These are phyloP conservation scores for Scytalidium lignicola DNA, from an alignment of 2,329 filamentous ascomycete species.

Conservation along the genomic window DNA sequence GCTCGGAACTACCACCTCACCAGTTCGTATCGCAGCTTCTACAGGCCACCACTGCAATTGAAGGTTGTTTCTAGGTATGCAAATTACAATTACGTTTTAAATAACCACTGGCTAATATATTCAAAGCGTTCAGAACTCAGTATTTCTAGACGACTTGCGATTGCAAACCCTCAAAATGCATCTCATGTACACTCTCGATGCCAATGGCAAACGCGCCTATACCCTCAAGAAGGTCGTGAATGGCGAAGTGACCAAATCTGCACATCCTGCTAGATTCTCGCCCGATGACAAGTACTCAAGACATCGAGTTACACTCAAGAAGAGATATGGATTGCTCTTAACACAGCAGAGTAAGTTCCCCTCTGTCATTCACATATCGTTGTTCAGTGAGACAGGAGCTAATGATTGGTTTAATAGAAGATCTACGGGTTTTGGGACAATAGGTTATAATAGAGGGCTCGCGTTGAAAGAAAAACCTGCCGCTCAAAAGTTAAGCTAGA, in stretches of 20 bases:
- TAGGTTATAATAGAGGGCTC: conserved; percentile 17
- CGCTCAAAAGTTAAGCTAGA: not conserved
- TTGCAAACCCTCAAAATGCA: conserved; percentile 45
- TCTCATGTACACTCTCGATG: conserved; percentile 82
- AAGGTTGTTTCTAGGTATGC: not conserved
- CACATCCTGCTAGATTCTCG: conserved; percentile 92
- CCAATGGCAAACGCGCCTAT: conserved; percentile 82
- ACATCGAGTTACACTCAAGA: conserved; percentile 92
- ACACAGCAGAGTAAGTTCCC: conserved; percentile 62
- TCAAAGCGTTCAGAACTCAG: not conserved
- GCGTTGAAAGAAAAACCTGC: not conserved
- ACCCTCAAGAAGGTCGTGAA: conserved; percentile 86
- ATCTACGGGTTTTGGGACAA: conserved; percentile 38
- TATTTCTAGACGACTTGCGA: not conserved
- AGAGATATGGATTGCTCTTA: conserved; percentile 81
- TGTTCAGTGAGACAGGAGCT: conserved; percentile 17
- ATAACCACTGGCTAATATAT: not conserved
- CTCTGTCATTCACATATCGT: not conserved
- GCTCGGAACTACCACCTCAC: not conserved
- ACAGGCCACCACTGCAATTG: not conserved
- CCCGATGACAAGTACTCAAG: conserved; percentile 99
- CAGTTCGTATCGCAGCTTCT: not conserved
- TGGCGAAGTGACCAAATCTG: conserved; percentile 88
- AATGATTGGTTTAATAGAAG: conserved; percentile 28
- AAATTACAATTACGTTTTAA: too few relatives aligned